These are phyloP conservation scores for Neoconidiobolus thromboides DNA, from an alignment of 371 early-diverging fungal genomes.

Conservation along the genomic window DNA sequence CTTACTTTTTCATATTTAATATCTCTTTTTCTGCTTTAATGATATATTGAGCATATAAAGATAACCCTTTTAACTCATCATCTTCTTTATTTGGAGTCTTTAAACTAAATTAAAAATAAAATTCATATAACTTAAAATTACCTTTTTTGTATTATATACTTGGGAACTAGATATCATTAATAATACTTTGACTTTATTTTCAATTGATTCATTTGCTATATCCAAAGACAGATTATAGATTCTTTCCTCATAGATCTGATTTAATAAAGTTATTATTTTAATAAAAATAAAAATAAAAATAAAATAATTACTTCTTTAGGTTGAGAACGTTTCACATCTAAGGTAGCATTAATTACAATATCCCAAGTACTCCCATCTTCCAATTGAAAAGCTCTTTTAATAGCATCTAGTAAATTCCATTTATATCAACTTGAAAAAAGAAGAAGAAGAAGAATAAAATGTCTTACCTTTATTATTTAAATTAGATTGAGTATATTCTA, in stretches of 20 bases:
- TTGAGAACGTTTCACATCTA: background rate
- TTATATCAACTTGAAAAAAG: background rate
- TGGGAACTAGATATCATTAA: background rate
- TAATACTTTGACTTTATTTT: background rate
- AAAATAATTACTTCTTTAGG: background rate
- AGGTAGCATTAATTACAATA: background rate
- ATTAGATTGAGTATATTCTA: constrained; percentile 1
- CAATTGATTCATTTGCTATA: background rate
- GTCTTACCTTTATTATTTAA: background rate
- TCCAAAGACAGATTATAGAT: background rate
- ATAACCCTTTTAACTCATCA: background rate
- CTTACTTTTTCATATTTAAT: background rate
- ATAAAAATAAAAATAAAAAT: background rate
- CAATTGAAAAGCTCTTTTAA: background rate
- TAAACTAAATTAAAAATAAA: background rate
- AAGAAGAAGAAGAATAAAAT: background rate
- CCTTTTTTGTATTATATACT: background rate
- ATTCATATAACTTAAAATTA: background rate
- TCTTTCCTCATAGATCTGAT: background rate
- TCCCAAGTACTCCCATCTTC: constrained; percentile 1
- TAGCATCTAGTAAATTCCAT: background rate
- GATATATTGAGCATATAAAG: background rate
- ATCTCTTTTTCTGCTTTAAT: background rate
- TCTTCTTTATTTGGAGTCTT: background rate
- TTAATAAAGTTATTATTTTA: background rate